These are phyloP conservation scores for Protea cynaroides DNA, from an alignment of 164 flowering plant species.

Conservation along the genomic window DNA sequence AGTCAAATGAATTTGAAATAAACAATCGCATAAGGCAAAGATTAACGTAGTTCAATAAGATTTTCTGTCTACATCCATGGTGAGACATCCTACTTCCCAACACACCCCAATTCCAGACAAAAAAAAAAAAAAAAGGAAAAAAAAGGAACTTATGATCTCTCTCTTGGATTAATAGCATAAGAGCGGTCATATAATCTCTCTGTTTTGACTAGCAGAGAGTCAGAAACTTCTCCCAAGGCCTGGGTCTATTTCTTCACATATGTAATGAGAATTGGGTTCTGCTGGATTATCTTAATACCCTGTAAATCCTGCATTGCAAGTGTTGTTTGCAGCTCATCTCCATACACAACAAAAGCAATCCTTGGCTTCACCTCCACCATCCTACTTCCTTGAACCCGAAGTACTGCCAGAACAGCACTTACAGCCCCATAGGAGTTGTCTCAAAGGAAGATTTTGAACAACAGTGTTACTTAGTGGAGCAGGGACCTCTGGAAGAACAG, in stretches of 20 bases:
- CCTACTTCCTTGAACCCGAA: conserved; percentile 92
- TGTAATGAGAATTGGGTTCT: conserved; percentile 72
- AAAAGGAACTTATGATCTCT: too few species aligned
- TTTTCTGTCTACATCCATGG: too few species aligned
- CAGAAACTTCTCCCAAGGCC: neutral
- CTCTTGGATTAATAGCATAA: neutral
- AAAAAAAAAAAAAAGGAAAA: too few species aligned
- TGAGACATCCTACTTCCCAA: too few species aligned
- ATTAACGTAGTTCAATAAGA: too few species aligned
- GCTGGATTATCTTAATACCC: conserved; percentile 65
- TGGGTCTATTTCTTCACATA: conserved; percentile 86
- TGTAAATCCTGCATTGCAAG: conserved; percentile 87
- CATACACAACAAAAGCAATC: conserved; percentile 89
- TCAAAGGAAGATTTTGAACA: conserved; percentile 90
- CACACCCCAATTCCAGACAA: too few species aligned
- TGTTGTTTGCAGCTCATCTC: conserved; percentile 76
- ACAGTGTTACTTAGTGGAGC: conserved; percentile 88
- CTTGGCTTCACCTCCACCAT: conserved; percentile 97
- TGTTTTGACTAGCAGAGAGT: neutral
- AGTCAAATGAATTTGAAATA: too few species aligned
- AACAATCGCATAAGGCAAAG: too few species aligned
- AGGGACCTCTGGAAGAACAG: conserved; percentile 72
- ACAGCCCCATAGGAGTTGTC: conserved; percentile 77
- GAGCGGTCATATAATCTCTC: neutral
- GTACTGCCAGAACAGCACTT: conserved; percentile 76